Percentiles rank a stretch among this genome's conserved stretches.
Evolutionary conservation across 2,329 filamentous ascomycete genomes (phyloP).

Genomic region (Colletotrichum chlorophyti): DNA sequence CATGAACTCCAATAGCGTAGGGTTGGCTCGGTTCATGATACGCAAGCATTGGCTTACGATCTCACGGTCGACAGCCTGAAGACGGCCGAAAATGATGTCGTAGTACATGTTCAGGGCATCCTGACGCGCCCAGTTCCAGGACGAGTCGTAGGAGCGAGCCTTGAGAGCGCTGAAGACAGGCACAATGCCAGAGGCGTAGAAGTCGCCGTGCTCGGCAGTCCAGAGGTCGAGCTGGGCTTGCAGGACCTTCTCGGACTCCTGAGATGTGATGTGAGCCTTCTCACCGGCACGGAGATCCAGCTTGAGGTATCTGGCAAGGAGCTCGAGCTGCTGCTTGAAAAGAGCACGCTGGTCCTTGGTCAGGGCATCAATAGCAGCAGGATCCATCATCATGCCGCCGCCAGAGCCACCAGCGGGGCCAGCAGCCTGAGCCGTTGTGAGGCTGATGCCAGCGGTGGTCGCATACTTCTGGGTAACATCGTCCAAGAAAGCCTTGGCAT

Average conservation of each 20-base stretch:
- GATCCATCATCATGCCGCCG: slow-evolving; percentile 99
- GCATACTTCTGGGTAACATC: slow-evolving; percentile 91
- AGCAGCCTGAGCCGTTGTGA: slow-evolving; percentile 78
- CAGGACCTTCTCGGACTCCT: slow-evolving; percentile 85
- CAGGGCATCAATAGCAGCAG: slow-evolving; percentile 92
- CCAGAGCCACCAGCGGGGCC: slow-evolving; percentile 73
- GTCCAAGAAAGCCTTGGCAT: slow-evolving; percentile 93
- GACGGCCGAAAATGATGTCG: slow-evolving; percentile 96
- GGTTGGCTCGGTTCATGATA: slow-evolving; percentile 99
- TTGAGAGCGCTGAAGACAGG: slow-evolving; percentile 94
- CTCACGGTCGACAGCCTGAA: slow-evolving; percentile 92
- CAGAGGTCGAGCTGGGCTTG: slow-evolving; percentile 95
- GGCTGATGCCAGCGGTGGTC: slow-evolving; percentile 78
- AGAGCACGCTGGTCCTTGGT: slow-evolving; percentile 96
- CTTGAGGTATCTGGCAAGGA: slow-evolving; percentile 95
- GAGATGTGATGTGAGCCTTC: slow-evolving; percentile 85
- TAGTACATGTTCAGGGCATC: slow-evolving; percentile 99
- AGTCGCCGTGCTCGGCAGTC: slow-evolving; percentile 94
- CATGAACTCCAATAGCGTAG: slow-evolving; percentile 96
- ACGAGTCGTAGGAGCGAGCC: slow-evolving; percentile 95
- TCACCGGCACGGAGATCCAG: slow-evolving; percentile 96
- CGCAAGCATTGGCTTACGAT: slow-evolving; percentile 98
- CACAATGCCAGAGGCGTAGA: slow-evolving; percentile 94
- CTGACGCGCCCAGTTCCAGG: slow-evolving; percentile 99
- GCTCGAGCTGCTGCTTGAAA: slow-evolving; percentile 98